Evolutionary conservation across 495 filamentous ascomycete genomes (phyloP), one percentile per base, ranked within the genome.

Genomic region (Penicillium pulvis): DNA sequence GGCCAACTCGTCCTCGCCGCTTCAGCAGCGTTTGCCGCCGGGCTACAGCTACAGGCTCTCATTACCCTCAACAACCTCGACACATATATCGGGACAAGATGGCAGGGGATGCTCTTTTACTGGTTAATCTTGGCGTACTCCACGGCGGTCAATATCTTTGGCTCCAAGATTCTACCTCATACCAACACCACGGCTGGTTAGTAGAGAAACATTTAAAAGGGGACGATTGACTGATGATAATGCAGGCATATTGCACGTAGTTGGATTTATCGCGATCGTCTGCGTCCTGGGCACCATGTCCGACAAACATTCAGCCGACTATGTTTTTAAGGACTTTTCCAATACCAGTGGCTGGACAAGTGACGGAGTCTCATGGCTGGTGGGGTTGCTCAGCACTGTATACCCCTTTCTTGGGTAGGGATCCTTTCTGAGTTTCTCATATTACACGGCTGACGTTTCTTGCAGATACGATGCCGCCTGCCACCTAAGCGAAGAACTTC

Each of bases 401-500:
- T 67, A 67, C 31, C 65, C 65, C 2, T 67, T 67, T 35, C 59
- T 67, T 1, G 62, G 62, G 62, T 67, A 58, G 2, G 59, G 23
- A 0, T 12, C 2, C 8, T 0, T 23, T n/a, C 41, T 6, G 0
- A 17, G 1, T 8, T 6, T 45, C 11, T 1, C 12, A 44, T 11
- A 30, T 41, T 6, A 17, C 14, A 19, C 1, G 24, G n/a, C 20
- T 31, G 19, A n/a, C 19, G 54, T 10, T 19, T 11, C 16, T 10
- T 30, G 3, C 30, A 66, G 67, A 53, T 70, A 69, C 31, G 63
- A 69, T 55, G 68, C 67, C 2, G 67, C 70, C 56, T 67, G 57
- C 61, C 60, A 71, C 62, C 31, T 75, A 54, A 65, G 76, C 62
- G 67, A 75, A 69, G 60, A 64, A 52, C 33, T 65, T 54, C 54